phyloP scores from a whole-genome alignment of 1,284 basidiomycete genomes.

The Tilletia walkeri region DNA sequence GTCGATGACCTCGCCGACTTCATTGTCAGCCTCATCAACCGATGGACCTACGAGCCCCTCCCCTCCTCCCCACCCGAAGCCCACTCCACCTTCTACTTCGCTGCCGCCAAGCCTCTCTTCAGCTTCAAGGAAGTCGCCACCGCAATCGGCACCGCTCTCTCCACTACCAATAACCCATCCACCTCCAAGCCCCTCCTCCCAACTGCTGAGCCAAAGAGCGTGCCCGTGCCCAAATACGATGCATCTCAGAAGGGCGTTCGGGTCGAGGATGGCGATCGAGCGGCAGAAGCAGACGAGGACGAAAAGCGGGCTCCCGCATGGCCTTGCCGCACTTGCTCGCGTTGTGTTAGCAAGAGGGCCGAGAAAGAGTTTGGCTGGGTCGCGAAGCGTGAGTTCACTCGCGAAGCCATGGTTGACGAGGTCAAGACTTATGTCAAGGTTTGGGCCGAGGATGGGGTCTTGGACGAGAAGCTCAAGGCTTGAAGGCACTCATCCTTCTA shows the following conservation, averaged over 20 bases:
- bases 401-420: conserved; percentile 18
- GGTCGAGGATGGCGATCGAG: conserved; percentile 24
- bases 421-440: conserved; percentile 14
- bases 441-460: conserved; percentile 1
- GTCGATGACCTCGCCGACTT: conserved; percentile 19
- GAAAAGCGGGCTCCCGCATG: conserved; percentile 25
- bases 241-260: conserved; percentile 24
- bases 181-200: conserved; percentile 14
- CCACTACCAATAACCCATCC: neutral
- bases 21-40: conserved; percentile 3
- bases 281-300: conserved; percentile 18
- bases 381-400: conserved; percentile 6
- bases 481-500: neutral
- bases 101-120: conserved; percentile 16
- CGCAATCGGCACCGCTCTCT: conserved; percentile 20
- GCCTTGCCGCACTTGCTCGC: conserved; percentile 24
- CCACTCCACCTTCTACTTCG: conserved; percentile 24
- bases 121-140: conserved; percentile 21
- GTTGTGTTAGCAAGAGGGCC: conserved; percentile 18
- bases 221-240: conserved; percentile 20
- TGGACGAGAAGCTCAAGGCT: conserved; percentile 4
- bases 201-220: conserved; percentile 15
- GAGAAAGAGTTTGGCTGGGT: conserved; percentile 23
- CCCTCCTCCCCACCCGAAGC: neutral
- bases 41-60: conserved; percentile 11